Evolutionary conservation across 2,329 filamentous ascomycete species (phyloP).

Genomic region (Pseudocercospora crystallina): DNA sequence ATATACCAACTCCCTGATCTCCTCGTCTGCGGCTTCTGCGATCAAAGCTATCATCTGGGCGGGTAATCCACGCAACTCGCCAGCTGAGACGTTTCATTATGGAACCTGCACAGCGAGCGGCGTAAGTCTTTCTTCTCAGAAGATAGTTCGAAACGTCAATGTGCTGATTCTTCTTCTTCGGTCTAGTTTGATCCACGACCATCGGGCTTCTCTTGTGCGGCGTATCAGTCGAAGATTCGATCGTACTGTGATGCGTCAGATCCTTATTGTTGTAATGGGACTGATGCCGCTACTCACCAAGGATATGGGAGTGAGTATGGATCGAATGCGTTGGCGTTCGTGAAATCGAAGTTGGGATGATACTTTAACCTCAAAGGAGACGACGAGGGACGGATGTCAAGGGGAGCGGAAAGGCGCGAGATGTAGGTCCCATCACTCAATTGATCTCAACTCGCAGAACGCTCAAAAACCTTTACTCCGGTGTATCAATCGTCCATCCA

Average conservation of each 20-base stretch:
- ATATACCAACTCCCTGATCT: conserved; percentile 41
- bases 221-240: conserved; percentile 56
- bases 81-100: conserved; percentile 59
- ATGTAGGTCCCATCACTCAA: not conserved
- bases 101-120: conserved; percentile 60
- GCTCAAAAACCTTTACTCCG: too few species aligned
- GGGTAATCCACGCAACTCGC: conserved; percentile 54
- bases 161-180: not conserved
- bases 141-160: too few species aligned
- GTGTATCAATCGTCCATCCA: too few species aligned
- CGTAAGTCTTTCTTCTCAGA: conserved; percentile 45
- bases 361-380: not conserved
- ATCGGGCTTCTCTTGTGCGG: conserved; percentile 57
- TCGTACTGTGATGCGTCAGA: conserved; percentile 61
- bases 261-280: conserved; percentile 64
- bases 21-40: conserved; percentile 18
- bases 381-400: too few species aligned
- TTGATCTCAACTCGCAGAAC: too few species aligned
- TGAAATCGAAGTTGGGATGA: conserved; percentile 52
- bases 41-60: conserved; percentile 31
- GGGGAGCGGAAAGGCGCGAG: too few species aligned
- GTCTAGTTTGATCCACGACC: conserved; percentile 62
- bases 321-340: conserved; percentile 58
- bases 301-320: conserved; percentile 64
- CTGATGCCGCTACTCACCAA: conserved; percentile 59